These are phyloP conservation scores for Annona cherimola DNA, from an alignment of 164 flowering plant genomes.

Conservation along the genomic window DNA sequence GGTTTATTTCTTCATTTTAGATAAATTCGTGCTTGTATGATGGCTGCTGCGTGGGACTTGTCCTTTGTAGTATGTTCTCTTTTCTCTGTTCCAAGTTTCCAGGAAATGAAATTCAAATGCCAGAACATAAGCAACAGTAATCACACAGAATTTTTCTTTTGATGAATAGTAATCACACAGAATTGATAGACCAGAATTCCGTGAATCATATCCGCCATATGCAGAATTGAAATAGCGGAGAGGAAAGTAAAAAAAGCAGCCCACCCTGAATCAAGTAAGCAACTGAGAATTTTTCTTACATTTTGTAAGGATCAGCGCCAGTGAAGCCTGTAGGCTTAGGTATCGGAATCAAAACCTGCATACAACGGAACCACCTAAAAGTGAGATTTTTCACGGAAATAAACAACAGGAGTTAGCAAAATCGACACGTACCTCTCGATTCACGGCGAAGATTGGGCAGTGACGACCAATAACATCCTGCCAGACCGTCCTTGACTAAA, in stretches of 20 bases:
- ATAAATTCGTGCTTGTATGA: too few relatives aligned
- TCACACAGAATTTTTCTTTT: too few relatives aligned
- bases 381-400: neutral
- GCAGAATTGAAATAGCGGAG: neutral
- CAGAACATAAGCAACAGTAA: too few relatives aligned
- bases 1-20: too few relatives aligned
- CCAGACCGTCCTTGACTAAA: slow-evolving; percentile 85
- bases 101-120: too few relatives aligned
- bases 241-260: too few relatives aligned
- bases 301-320: slow-evolving; percentile 89
- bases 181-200: neutral
- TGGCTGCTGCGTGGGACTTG: too few relatives aligned
- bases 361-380: neutral
- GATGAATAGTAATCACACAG: neutral
- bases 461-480: slow-evolving; percentile 88
- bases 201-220: neutral
- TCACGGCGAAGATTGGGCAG: slow-evolving; percentile 83
- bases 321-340: slow-evolving; percentile 85
- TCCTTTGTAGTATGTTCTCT: too few relatives aligned
- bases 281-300: slow-evolving; percentile 37
- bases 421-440: slow-evolving; percentile 78
- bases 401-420: neutral
- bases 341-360: slow-evolving; percentile 78
- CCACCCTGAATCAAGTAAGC: neutral
- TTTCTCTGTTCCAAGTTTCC: too few relatives aligned